A percentile compares a stretch with the other conserved stretches of the same genome.
phyloP scores from a whole-genome alignment of 306 rosid species.

The Prunus fruticosa region DNA sequence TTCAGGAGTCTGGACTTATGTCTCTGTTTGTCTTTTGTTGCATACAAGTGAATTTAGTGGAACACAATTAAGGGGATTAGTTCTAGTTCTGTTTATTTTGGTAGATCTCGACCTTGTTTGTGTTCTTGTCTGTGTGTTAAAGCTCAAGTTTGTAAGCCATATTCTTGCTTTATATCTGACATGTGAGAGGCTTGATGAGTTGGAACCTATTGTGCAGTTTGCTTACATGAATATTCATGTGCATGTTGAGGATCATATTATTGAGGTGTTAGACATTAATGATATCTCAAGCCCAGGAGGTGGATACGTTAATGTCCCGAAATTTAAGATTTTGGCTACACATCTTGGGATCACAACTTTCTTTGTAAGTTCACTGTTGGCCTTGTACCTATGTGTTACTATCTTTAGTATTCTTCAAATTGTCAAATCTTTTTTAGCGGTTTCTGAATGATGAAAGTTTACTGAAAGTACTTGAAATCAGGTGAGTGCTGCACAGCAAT shows the following conservation, averaged over 20 bases:
- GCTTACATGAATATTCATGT: constrained; percentile 75
- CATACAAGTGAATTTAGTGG: neutral
- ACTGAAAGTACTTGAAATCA: constrained; percentile 40
- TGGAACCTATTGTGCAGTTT: constrained; percentile 56
- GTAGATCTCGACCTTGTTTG: constrained; percentile 22
- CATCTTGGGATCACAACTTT: constrained; percentile 79
- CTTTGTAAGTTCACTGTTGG: constrained; percentile 54
- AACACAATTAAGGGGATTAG: neutral
- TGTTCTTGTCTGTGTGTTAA: neutral
- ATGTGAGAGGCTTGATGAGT: constrained; percentile 23
- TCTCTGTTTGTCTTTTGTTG: neutral
- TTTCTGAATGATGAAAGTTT: constrained; percentile 23
- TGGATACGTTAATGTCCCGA: constrained; percentile 42
- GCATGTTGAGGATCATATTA: constrained; percentile 70
- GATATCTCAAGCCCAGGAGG: constrained; percentile 39
- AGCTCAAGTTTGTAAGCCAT: neutral
- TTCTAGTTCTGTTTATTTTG: neutral
- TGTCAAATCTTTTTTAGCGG: constrained; percentile 18
- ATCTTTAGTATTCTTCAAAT: constrained; percentile 18
- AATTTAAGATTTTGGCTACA: constrained; percentile 61
- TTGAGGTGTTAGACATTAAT: constrained; percentile 59
- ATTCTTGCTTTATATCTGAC: neutral
- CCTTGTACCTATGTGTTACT: neutral
- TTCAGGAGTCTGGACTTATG: constrained; percentile 2
- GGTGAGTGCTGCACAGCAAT: constrained; percentile 69